Base-by-base conservation (phyloP, 2,329 filamentous ascomycete genomes). In the Fusarium sp. region DNA sequence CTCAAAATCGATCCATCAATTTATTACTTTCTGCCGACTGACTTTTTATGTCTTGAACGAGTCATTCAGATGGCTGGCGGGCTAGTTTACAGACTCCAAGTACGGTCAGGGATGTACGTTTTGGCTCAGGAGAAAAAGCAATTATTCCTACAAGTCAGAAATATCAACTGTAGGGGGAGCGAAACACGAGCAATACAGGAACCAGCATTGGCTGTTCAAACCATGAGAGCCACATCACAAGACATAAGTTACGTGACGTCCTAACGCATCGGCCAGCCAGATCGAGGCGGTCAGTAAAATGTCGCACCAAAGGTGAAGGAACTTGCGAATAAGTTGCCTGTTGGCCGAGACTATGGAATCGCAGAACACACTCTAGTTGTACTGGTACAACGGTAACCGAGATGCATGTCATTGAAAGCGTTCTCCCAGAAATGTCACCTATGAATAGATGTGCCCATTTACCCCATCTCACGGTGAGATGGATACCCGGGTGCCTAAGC, bases 401-500 rank as follows among this genome's bases (percentile, higher is more conserved):
- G 36, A 46, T 25, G 23, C 27, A 8, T 35, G 23, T n/a, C 6
- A 13, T 35, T 15, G n/a, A 21, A 17, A 25, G 11, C 20, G 17
- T 20, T 29, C 13, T 21, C 21, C 21, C 31, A 11, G 15, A 36
- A 18, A 52, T 14, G 17, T 23, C 40, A 36, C 29, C 10, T 36
- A 15, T 8, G 31, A 42, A 43, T 20, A 39, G n/a, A 27, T n/a
- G 11, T 33, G 15, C 14, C 47, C 20, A 25, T 29, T n/a, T 23
- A 18, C 14, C 18, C 14, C 14, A 11, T 6, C 31, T 33, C 20
- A 18, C 20, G 2, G 11, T 33, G 31, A 15, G 15, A 33, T 25
- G 21, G 35, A 20, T n/a, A n/a, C n/a, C n/a, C n/a, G 25, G 21
- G 18, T 7, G n/a, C 29, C 75, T 77, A 90, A 74, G 87, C 85